A percentile compares a stretch with the other conserved stretches of the same genome.
phyloP scores from a whole-genome alignment of 768 basidiomycete genomes.

The Agrocybe chaxingu region DNA sequence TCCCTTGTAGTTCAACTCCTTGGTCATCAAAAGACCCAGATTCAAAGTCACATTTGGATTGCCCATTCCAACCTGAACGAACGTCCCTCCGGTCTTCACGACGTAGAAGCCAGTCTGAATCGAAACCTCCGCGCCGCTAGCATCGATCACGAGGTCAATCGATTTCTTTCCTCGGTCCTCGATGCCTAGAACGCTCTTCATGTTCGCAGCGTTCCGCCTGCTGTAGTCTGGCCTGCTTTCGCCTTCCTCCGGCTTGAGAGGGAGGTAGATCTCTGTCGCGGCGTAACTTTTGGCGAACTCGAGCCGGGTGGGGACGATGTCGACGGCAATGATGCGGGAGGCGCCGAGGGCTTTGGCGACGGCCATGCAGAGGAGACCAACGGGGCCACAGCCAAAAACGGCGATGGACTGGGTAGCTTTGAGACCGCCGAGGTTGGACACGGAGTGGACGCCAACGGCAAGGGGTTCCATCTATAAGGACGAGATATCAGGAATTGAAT shows the following conservation, averaged over 20 bases:
- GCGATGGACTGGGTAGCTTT: slow-evolving; percentile 72
- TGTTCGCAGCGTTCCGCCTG: slow-evolving; percentile 60
- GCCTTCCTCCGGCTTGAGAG: slow-evolving; percentile 53
- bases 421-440: slow-evolving; percentile 72
- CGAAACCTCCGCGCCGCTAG: slow-evolving; percentile 89
- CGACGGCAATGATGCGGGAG: slow-evolving; percentile 78
- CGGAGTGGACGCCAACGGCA: slow-evolving; percentile 88
- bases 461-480: slow-evolving; percentile 82
- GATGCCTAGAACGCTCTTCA: slow-evolving; percentile 66
- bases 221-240: slow-evolving; percentile 75
- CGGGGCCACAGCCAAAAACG: slow-evolving; percentile 87
- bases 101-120: slow-evolving; percentile 83
- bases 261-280: slow-evolving; percentile 73
- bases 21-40: slow-evolving; percentile 62
- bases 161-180: slow-evolving; percentile 65
- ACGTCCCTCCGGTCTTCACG: slow-evolving; percentile 72
- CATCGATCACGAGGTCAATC: slow-evolving; percentile 88
- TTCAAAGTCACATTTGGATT: slow-evolving; percentile 73
- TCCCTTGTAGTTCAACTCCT: slow-evolving; percentile 81
- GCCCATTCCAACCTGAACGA: slow-evolving; percentile 89
- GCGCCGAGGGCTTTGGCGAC: slow-evolving; percentile 95
- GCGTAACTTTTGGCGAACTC: slow-evolving; percentile 85
- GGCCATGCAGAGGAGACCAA: slow-evolving; percentile 89
- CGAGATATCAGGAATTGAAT: not conserved
- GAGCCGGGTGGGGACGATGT: slow-evolving; percentile 72